Conservation (phyloP, 2,329 filamentous ascomycete genomes). For the Botrytis deweyae region DNA sequence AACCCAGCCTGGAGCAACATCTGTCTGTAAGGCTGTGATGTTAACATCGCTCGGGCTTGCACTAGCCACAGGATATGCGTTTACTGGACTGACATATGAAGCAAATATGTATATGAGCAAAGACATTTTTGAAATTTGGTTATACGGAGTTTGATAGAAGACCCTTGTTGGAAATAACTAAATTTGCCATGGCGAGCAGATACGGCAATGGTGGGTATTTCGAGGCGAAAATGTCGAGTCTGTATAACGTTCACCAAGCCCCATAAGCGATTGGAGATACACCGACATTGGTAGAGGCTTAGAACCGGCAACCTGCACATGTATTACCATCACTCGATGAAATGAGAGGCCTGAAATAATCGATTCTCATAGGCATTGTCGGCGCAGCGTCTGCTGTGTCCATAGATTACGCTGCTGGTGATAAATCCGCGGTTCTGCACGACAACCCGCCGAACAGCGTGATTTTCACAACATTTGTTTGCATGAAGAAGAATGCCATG, state of each 20-base stretch:
- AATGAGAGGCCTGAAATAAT: neutral
- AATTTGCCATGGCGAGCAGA: no score
- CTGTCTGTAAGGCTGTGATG: neutral
- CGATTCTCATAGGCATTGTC: neutral
- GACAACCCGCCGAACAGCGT: no score
- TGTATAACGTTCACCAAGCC: neutral
- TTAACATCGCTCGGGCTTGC: no score
- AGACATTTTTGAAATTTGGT: no score
- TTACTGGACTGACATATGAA: no score
- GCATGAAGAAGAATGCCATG: no score
- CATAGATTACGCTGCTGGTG: neutral
- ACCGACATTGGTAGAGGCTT: neutral
- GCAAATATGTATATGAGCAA: no score
- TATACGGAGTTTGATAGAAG: no score
- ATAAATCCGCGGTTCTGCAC: neutral
- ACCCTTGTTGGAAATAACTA: no score
- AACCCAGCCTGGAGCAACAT: neutral
- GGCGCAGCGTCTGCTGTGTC: neutral
- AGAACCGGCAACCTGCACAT: neutral
- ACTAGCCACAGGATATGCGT: no score
- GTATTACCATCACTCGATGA: neutral
- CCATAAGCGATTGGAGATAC: neutral
- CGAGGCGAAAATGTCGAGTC: neutral
- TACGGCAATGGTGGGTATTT: rapidly evolving
- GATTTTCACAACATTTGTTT: no score